Evolutionary conservation across 2,329 filamentous ascomycete genomes (phyloP).

Genomic region (Colletotrichum tofieldiae): DNA sequence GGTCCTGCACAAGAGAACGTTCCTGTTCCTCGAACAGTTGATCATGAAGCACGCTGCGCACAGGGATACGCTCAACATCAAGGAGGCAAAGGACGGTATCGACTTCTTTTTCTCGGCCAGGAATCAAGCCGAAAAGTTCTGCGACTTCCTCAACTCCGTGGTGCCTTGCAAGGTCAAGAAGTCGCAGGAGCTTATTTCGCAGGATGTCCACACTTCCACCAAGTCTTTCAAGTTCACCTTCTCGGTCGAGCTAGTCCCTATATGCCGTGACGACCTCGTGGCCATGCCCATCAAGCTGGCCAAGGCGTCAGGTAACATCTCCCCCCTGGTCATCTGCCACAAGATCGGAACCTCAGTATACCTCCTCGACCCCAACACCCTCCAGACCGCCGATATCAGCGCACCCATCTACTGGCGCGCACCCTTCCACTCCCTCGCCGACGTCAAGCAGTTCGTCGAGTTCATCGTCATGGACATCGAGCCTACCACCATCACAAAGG

Average conservation of each 20-base stretch:
- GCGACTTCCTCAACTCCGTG: conserved; percentile 90
- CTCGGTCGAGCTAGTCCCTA: conserved; percentile 90
- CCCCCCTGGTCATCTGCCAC: conserved; percentile 88
- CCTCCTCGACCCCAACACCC: conserved; percentile 89
- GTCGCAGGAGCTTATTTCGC: conserved; percentile 87
- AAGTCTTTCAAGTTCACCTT: conserved; percentile 97
- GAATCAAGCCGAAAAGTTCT: conserved; percentile 93
- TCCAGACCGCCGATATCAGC: conserved; percentile 90
- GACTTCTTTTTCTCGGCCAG: conserved; percentile 94
- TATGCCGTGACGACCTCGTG: conserved; percentile 98
- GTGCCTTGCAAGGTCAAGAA: conserved; percentile 85
- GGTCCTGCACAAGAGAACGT: conserved; percentile 91
- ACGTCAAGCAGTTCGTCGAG: conserved; percentile 88
- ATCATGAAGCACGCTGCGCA: conserved; percentile 96
- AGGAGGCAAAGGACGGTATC: conserved; percentile 94
- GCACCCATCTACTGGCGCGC: conserved; percentile 90
- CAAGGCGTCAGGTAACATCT: conserved; percentile 89
- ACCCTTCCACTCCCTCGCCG: conserved; percentile 87
- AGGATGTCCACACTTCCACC: conserved; percentile 90
- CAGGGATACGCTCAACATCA: conserved; percentile 96
- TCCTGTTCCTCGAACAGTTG: conserved; percentile 86
- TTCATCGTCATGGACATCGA: conserved; percentile 98
- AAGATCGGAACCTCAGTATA: conserved; percentile 89
- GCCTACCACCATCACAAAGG: conserved; percentile 79
- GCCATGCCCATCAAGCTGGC: conserved; percentile 91